Evolutionary conservation across 2,329 filamentous ascomycete species (phyloP).

Genomic region (Cordyceps fumosorosea): DNA sequence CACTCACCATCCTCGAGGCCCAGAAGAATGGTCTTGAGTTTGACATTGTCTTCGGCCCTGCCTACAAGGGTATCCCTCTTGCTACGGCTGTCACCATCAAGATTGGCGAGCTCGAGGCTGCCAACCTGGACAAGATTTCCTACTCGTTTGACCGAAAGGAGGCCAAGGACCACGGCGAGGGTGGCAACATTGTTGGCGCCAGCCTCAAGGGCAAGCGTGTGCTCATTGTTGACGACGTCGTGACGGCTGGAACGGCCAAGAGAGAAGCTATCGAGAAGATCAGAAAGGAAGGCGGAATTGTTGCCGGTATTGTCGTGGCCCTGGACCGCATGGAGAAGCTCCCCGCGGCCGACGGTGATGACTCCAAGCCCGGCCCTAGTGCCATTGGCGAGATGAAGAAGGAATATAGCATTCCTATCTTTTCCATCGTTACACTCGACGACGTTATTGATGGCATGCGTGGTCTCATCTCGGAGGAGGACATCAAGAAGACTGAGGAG

Average conservation of each 20-base stretch:
- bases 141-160: constrained; percentile 97
- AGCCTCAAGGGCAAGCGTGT: constrained; percentile 77
- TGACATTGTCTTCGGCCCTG: constrained; percentile 87
- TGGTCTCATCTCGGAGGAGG: constrained; percentile 52
- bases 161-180: constrained; percentile 92
- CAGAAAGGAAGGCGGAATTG: constrained; percentile 71
- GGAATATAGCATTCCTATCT: constrained; percentile 76
- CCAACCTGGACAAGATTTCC: constrained; percentile 60
- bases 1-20: constrained; percentile 52
- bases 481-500: constrained; percentile 62
- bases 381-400: constrained; percentile 80
- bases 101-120: constrained; percentile 61
- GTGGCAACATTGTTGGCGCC: constrained; percentile 85
- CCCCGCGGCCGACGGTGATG: constrained; percentile 56
- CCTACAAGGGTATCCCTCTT: constrained; percentile 97
- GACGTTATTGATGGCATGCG: constrained; percentile 71
- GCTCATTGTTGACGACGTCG: constrained; percentile 92
- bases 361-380: constrained; percentile 63
- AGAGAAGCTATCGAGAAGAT: constrained; percentile 89
- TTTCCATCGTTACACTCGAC: constrained; percentile 75
- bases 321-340: constrained; percentile 84
- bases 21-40: constrained; percentile 47
- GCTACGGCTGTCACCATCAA: constrained; percentile 70
- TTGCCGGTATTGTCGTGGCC: constrained; percentile 83
- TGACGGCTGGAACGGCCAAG: constrained; percentile 91